These are phyloP conservation scores for Plasmodium gaboni DNA, from an alignment of 169 alveolate species.

Conservation along the genomic window DNA sequence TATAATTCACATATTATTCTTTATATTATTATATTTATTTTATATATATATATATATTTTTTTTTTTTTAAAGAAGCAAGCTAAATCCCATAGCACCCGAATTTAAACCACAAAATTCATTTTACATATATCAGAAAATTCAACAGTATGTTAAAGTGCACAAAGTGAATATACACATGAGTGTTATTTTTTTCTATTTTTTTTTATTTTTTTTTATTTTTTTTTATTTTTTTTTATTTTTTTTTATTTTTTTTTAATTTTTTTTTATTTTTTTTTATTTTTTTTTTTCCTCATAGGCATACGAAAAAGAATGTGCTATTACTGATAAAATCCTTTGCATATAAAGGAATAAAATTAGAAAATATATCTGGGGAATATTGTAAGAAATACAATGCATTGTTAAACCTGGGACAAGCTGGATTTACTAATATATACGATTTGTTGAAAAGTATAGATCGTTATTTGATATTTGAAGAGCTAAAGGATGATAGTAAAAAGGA, in stretches of 20 bases:
- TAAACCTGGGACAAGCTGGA: constrained; percentile 59
- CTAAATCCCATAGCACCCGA: constrained; percentile 71
- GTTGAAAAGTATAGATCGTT: constrained; percentile 30
- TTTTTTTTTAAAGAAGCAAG: constrained; percentile 37
- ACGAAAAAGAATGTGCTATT: constrained; percentile 30
- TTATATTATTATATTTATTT: background rate
- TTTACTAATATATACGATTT: constrained; percentile 41
- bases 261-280: background rate
- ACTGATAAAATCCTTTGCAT: constrained; percentile 53
- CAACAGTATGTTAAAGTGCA: constrained; percentile 20
- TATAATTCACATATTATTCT: too few relatives aligned
- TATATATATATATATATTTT: background rate
- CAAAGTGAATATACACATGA: background rate
- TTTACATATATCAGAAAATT: constrained; percentile 48
- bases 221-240: too few relatives aligned
- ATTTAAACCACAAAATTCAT: constrained; percentile 62
- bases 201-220: background rate
- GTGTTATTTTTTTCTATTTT: background rate
- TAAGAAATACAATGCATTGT: constrained; percentile 51
- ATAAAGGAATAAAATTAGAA: constrained; percentile 57
- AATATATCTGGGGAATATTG: constrained; percentile 63
- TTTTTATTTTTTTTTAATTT: background rate
- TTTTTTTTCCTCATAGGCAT: constrained; percentile 8
- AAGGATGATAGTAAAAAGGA: background rate
- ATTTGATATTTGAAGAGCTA: constrained; percentile 39